These are phyloP conservation scores for Paraleonurus japonicus DNA, from an alignment of 257 asterid species.

Conservation along the genomic window DNA sequence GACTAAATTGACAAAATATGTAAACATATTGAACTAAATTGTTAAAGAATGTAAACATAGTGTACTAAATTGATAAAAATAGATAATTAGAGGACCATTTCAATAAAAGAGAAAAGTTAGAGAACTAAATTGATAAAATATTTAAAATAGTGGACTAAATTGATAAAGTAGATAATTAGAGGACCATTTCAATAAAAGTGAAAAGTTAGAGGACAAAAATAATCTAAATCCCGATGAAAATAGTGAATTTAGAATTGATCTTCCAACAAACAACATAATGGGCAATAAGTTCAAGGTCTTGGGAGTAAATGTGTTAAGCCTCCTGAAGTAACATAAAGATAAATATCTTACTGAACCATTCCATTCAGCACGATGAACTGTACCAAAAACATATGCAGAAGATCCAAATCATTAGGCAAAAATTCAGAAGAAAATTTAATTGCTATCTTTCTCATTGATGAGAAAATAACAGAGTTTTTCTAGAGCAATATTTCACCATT, in stretches of 20 bases:
- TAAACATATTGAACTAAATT: too few relatives aligned
- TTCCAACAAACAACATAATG: constrained; percentile 3
- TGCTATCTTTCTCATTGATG: constrained; percentile 1
- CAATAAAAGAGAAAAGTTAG: too few relatives aligned
- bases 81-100: too few relatives aligned
- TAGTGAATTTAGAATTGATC: constrained; percentile 12
- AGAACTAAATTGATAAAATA: too few relatives aligned
- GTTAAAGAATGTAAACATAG: too few relatives aligned
- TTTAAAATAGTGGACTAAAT: too few relatives aligned
- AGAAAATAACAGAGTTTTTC: background rate
- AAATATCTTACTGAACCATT: constrained; percentile 69
- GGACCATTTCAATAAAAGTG: too few relatives aligned
- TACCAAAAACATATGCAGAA: constrained; percentile 62
- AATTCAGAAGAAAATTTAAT: constrained; percentile 3
- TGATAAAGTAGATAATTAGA: too few relatives aligned
- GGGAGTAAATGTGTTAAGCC: constrained; percentile 14
- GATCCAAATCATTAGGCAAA: constrained; percentile 26
- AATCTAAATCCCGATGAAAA: too few relatives aligned
- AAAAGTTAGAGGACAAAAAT: too few relatives aligned
- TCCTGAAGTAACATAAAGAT: constrained; percentile 22
- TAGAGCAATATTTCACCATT: constrained; percentile 7
- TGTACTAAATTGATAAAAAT: too few relatives aligned
- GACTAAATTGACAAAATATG: too few relatives aligned
- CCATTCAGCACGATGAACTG: constrained; percentile 94
- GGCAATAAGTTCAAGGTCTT: constrained; percentile 16